Base-by-base conservation (phyloP, 768 basidiomycete genomes). In the Tephrocybe rancida region DNA sequence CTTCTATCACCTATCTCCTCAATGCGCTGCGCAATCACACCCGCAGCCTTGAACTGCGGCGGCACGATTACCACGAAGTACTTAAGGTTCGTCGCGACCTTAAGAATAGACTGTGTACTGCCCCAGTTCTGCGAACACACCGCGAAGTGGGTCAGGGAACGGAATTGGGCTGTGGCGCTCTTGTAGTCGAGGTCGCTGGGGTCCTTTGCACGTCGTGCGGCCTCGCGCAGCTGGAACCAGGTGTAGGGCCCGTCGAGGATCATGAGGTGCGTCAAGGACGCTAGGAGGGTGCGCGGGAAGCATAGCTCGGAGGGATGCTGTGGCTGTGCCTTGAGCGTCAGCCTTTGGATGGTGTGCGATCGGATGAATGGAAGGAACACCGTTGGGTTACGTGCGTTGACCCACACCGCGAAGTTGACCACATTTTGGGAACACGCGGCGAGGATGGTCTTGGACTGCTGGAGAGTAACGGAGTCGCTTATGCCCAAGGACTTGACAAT, bases 241-340 rank as follows among this genome's bases (percentile, higher is more conserved):
- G 38, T 53, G 19, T 57, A 60, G 1, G 61, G 54, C 16, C 63
- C 59, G 34, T 57, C 58, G 34, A 67, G 57, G 26, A 70, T 60
- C 29, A 60, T 48, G 0, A 70, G 56, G 53, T 68, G 69, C 4
- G 69, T 67, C 5, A 70, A 25, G 3, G 57, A 48, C 16, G 64
- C 48, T 5, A 65, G 42, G 9, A 67, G 51, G 1, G 43, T 44
- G 5, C 57, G 61, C 1, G 64, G 65, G 35, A 68, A 62, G 24
- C 39, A 60, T 14, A 64, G 57, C 30, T 63, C 59, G 5, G 57
- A 61, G n/a, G 52, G 34, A 16, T 50, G 57, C 35, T 50, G 55
- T 7, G 52, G 50, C 35, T 50, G 55, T 7, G 52, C 50, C 29
- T n/a, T 55, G 0, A 62, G 55, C 10, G 57, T 48, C 7, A 62